Evolutionary conservation across 2,329 filamentous ascomycete species (phyloP), one percentile per base, ranked within the genome.

Genomic region (Pseudomassariella vexata): DNA sequence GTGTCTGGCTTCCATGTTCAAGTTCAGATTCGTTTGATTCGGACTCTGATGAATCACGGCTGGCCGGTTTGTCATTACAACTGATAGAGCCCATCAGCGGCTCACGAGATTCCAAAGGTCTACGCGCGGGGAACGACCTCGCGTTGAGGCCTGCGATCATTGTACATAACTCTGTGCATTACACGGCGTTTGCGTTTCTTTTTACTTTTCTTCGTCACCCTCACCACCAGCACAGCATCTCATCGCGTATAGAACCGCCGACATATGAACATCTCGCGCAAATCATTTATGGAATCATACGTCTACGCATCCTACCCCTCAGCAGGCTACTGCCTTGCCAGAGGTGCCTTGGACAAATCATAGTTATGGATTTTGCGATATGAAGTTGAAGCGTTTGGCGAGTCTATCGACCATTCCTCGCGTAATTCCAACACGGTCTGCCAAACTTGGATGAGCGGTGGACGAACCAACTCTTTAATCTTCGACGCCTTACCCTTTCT

Each of bases 361-460:
- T 73, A 65, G 56, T 74, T 75, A 74, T 63, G 63, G 59, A 64
- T 72, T 71, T 73, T 73, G 68, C 66, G 63, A 68, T 69, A 68
- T 63, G 24, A 12, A 29, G 17, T 12, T 18, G 28, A 35, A 26
- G 24, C 20, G 23, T 28, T 18, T 28, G 32, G 24, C 16, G 19
- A 23, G 32, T 34, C 32, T 24, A 21, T 21, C 23, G 22, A 31
- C 17, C 29, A 31, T 31, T 18, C 29, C 29, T 24, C 30, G 18
- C 21, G 11, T 21, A 32, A 15, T 26, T 18, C 17, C 19, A 23
- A 26, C 24, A 21, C 10, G 9, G 22, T 10, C 22, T 19, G 19
- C 30, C 30, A 19, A 21, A 37, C 25, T 37, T 37, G 35, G 35
- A 37, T 37, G 35, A 37, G 30, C 20, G 30, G 21, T 23, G 35